Percentiles rank a stretch among this genome's conserved stretches.
These are phyloP conservation scores for Ligustrum vulgare DNA, from an alignment of 257 asterid species.

Conservation along the genomic window DNA sequence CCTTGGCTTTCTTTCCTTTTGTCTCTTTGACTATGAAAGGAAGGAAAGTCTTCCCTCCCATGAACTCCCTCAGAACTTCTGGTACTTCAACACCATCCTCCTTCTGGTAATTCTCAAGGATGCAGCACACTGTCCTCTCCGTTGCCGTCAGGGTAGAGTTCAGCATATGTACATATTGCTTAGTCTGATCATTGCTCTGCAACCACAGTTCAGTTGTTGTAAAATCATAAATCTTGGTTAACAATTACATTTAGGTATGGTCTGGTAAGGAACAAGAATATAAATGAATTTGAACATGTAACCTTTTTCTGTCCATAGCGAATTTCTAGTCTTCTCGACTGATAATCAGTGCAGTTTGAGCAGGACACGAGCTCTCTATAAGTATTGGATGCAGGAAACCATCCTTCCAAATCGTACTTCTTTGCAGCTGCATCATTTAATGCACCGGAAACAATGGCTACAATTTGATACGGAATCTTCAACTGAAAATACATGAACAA, in stretches of 20 bases:
- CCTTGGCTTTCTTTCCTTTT: constrained; percentile 65
- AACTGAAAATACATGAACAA: constrained; percentile 53
- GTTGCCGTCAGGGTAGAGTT: constrained; percentile 96
- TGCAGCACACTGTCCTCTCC: constrained; percentile 89
- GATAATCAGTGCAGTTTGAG: constrained; percentile 93
- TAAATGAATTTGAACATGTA: not conserved
- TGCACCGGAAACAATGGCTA: constrained; percentile 89
- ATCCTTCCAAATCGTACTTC: constrained; percentile 91
- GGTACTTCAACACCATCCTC: constrained; percentile 93
- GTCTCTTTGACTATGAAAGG: constrained; percentile 67
- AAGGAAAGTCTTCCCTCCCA: constrained; percentile 73
- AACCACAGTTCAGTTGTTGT: constrained; percentile 15
- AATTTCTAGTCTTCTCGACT: constrained; percentile 80
- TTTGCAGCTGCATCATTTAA: constrained; percentile 96
- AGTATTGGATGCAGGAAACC: constrained; percentile 89
- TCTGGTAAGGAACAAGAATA: not conserved
- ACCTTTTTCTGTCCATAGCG: constrained; percentile 96
- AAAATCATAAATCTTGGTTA: not conserved
- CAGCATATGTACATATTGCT: constrained; percentile 85
- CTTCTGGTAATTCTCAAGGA: constrained; percentile 84
- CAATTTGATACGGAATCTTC: constrained; percentile 79
- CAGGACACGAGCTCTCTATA: constrained; percentile 92
- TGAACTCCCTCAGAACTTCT: constrained; percentile 57
- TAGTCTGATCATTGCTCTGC: constrained; percentile 75
- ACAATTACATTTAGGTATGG: not conserved